Percentiles rank a stretch among this genome's conserved stretches.
Evolutionary conservation across 1,284 basidiomycete genomes (phyloP).

Genomic region (Ustilago vetiveriae): DNA sequence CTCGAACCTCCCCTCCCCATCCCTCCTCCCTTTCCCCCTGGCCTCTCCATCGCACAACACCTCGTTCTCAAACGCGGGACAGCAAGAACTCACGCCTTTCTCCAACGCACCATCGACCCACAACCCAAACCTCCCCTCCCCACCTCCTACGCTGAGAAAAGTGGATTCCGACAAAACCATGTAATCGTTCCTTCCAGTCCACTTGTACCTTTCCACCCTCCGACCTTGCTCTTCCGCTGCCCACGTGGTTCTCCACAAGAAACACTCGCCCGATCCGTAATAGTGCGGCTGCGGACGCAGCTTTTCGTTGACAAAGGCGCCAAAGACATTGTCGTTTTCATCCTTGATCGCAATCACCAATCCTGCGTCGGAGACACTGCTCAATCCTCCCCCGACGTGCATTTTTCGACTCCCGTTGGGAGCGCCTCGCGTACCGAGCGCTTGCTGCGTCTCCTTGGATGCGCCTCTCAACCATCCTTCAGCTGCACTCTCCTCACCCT

Average conservation of each 20-base stretch:
- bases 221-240: neutral
- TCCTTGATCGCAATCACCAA: slow-evolving; percentile 61
- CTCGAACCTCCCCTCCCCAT: slow-evolving; percentile 75
- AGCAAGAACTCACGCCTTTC: slow-evolving; percentile 82
- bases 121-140: slow-evolving; percentile 72
- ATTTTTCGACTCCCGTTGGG: slow-evolving; percentile 5
- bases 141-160: slow-evolving; percentile 58
- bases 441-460: slow-evolving; percentile 42
- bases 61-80: slow-evolving; percentile 88
- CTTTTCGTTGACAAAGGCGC: slow-evolving; percentile 64
- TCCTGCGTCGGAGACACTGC: slow-evolving; percentile 54
- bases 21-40: slow-evolving; percentile 67
- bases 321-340: slow-evolving; percentile 60
- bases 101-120: slow-evolving; percentile 85
- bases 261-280: slow-evolving; percentile 63
- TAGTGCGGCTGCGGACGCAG: slow-evolving; percentile 57
- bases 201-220: slow-evolving; percentile 75
- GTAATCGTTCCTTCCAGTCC: slow-evolving; percentile 91
- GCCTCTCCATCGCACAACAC: slow-evolving; percentile 72
- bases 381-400: slow-evolving; percentile 44
- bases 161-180: slow-evolving; percentile 80
- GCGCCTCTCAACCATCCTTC: slow-evolving; percentile 62
- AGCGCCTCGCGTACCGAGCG: slow-evolving; percentile 23
- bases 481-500: slow-evolving; percentile 6
- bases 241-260: slow-evolving; percentile 67